Base-by-base conservation (phyloP, 176 grass and related monocot species). In the Eleusine coracana region DNA sequence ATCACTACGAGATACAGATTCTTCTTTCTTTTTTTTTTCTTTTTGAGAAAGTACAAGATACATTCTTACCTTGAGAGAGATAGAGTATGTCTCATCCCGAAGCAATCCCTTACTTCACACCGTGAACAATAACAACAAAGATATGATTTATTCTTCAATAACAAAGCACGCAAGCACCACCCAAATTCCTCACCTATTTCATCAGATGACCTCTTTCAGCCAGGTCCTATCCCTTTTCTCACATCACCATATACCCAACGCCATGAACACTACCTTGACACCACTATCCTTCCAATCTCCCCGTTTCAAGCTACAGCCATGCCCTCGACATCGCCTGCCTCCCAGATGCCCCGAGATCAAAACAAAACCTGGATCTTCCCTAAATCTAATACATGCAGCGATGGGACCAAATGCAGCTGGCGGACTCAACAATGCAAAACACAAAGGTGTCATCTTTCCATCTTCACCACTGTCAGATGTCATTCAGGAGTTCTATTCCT, bases 401-500 rank as follows among this genome's bases (percentile, higher is more conserved):
- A 4, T 39, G 40, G 44, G 75, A 67, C 64, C 78, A 67, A 73
- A 82, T 38, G 60, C 83, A 55, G 66, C 66, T 4, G 13, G 45
- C 5, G 38, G 66, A 37, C 20, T 48, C n/a, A 29, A 62, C 25
- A 79, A 89, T 58, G 73, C 62, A 38, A 55, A 86, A 84, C 27
- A 10, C 63, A 52, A 60, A 61, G 70, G 62, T 39, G 12, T 65
- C 73, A 78, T 28, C 25, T 63, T 87, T 59, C 80, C 87, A 58
- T 71, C 66, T 74, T 86, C 90, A 3, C 76, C 91, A 54, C 12
- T 84, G 52, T 59, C 81, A 20, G 61, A 76, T 69, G 36, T 89
- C 40, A 46, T 94, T 83, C 75, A 79, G 28, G 86, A 86, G 72
- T 93, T 98, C 40, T 98, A 94, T 64, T 78, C 86, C 46, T 82